phyloP scores from a whole-genome alignment of 106 monocot genomes.

The Xerophyta viscosa region DNA sequence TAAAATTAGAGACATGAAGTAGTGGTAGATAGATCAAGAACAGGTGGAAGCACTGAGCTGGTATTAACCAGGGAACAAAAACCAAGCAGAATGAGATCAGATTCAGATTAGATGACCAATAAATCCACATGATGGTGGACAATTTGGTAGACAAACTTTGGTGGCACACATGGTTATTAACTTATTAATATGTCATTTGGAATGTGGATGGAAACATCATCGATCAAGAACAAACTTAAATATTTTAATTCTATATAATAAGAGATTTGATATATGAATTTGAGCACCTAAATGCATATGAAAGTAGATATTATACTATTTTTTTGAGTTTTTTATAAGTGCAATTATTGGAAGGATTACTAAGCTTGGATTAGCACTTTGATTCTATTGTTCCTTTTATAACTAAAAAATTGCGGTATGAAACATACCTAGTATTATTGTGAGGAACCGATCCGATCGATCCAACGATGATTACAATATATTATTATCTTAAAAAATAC shows the following conservation, averaged over 20 bases:
- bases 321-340: no score
- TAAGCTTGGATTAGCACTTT: no score
- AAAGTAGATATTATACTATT: not conserved
- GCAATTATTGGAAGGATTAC: not conserved
- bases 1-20: no score
- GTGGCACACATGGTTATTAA: conserved; percentile 53
- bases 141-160: conserved; percentile 21
- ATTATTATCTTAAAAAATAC: no score
- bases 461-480: no score
- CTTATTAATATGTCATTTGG: conserved; percentile 4
- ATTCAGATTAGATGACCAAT: not conserved
- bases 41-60: not conserved
- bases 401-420: no score
- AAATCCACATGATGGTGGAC: conserved; percentile 24
- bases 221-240: conserved; percentile 23
- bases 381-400: no score
- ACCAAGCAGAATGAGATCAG: not conserved
- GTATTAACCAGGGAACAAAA: not conserved
- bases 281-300: conserved; percentile 16
- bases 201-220: conserved; percentile 38
- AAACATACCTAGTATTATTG: no score
- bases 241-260: conserved; percentile 1
- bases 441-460: no score
- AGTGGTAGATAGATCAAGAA: no score
- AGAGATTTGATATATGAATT: no score